These are phyloP conservation scores for Rosa rugosa DNA, from an alignment of 306 rosid species.

Conservation along the genomic window DNA sequence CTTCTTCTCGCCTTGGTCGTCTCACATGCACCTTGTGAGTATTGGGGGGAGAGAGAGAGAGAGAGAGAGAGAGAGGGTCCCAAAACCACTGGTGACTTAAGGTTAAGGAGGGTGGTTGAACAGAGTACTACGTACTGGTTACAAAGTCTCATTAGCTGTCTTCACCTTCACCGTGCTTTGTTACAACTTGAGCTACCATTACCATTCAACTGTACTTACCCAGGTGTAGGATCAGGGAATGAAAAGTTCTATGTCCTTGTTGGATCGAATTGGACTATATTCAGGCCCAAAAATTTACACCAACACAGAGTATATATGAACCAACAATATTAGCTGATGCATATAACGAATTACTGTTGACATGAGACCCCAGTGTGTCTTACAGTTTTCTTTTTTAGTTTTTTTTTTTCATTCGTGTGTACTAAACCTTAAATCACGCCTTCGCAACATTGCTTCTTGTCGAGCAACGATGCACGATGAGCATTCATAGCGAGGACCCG, in stretches of 20 bases:
- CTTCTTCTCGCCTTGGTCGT: neutral
- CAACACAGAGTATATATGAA: neutral
- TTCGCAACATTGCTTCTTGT: neutral
- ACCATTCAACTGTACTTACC: neutral
- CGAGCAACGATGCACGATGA: neutral
- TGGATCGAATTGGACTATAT: neutral
- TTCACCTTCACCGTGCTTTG: neutral
- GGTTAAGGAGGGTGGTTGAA: slow-evolving; percentile 15
- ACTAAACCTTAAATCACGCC: too few relatives aligned
- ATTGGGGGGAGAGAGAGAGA: neutral
- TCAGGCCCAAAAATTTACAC: neutral
- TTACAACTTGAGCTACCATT: slow-evolving; percentile 3
- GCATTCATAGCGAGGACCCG: neutral
- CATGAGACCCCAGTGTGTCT: neutral
- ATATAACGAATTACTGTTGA: too few relatives aligned
- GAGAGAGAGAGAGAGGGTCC: too few relatives aligned
- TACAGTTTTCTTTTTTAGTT: too few relatives aligned
- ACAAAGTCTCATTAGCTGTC: neutral
- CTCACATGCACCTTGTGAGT: slow-evolving; percentile 18
- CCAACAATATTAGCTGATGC: too few relatives aligned
- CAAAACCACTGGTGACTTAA: neutral
- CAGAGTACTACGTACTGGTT: neutral
- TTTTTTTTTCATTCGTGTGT: too few relatives aligned
- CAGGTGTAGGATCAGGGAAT: neutral
- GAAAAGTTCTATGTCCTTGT: neutral